A percentile compares a stretch with the other conserved stretches of the same genome.
Evolutionary conservation across 1,284 basidiomycete genomes (phyloP).

Genomic region (Ustilago sp.): DNA sequence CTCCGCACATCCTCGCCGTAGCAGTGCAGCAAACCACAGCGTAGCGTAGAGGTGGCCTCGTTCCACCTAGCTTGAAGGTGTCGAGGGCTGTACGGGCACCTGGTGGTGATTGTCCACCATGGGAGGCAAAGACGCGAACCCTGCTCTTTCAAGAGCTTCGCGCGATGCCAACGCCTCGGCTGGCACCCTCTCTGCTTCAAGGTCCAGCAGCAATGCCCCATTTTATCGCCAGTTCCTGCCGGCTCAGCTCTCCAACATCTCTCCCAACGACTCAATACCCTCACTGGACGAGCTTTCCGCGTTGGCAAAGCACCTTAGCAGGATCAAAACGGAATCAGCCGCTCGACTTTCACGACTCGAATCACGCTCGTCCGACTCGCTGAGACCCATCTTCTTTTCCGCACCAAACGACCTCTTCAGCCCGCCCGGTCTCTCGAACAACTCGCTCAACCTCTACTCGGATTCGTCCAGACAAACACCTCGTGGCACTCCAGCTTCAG

Average conservation of each 20-base stretch:
- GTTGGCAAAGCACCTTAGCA: constrained; percentile 38
- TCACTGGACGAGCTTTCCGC: constrained; percentile 51
- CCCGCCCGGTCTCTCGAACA: constrained; percentile 33
- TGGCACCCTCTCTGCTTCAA: constrained; percentile 6
- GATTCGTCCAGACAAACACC: constrained; percentile 23
- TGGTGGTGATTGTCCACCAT: constrained; percentile 8
- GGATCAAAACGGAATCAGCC: constrained; percentile 39
- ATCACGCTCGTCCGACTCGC: constrained; percentile 28
- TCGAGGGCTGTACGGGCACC: background rate
- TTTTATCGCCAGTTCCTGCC: constrained; percentile 58
- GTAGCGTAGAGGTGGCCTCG: background rate
- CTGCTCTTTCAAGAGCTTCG: constrained; percentile 32
- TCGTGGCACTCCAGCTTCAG: constrained; percentile 16
- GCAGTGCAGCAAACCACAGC: background rate
- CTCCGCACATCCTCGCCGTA: too few species aligned
- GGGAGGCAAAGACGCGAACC: constrained; percentile 39
- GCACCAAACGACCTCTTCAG: constrained; percentile 47
- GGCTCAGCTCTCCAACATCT: constrained; percentile 41
- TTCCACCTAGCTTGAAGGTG: background rate
- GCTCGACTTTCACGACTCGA: constrained; percentile 44
- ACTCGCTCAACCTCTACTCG: constrained; percentile 35
- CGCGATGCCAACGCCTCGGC: constrained; percentile 21
- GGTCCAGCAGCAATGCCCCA: constrained; percentile 18
- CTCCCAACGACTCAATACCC: constrained; percentile 44
- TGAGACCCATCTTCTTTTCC: constrained; percentile 40